Evolutionary conservation across 495 filamentous ascomycete genomes (phyloP).

Genomic region (Annulohypoxylon moriforme): DNA sequence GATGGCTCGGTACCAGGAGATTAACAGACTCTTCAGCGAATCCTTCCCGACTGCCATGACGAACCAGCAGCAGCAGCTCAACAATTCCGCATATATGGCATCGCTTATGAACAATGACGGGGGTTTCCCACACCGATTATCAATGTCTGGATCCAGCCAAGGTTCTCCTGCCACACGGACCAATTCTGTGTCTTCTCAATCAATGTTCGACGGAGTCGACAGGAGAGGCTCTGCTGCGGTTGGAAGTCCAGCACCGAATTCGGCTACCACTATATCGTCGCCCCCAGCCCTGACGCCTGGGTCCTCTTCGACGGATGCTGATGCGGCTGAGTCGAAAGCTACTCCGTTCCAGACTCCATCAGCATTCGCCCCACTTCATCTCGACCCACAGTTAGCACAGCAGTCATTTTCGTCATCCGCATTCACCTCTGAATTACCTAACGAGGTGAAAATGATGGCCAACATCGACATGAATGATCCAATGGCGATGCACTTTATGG

Average conservation of each 20-base stretch:
- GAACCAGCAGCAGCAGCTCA: slow-evolving; percentile 33
- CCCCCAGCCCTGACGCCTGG: slow-evolving; percentile 48
- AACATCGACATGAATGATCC: slow-evolving; percentile 45
- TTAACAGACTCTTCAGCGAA: slow-evolving; percentile 60
- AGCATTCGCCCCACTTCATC: slow-evolving; percentile 26
- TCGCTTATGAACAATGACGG: slow-evolving; percentile 29
- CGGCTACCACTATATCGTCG: slow-evolving; percentile 23
- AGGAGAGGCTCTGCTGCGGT: slow-evolving; percentile 22
- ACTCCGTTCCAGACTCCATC: slow-evolving; percentile 39
- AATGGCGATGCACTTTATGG: slow-evolving; percentile 41
- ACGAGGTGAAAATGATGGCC: slow-evolving; percentile 47
- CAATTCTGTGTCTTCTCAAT: slow-evolving; percentile 34
- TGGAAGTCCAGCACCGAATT: slow-evolving; percentile 16
- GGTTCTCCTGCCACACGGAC: slow-evolving; percentile 26
- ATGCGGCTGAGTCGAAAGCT: slow-evolving; percentile 25
- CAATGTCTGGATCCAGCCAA: slow-evolving; percentile 30
- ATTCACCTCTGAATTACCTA: slow-evolving; percentile 48
- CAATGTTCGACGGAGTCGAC: slow-evolving; percentile 26
- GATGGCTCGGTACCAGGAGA: slow-evolving; percentile 61
- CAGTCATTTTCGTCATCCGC: slow-evolving; percentile 31
- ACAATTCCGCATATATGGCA: slow-evolving; percentile 38
- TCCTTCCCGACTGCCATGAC: slow-evolving; percentile 53
- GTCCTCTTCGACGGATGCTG: slow-evolving; percentile 32
- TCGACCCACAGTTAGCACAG: slow-evolving; percentile 39
- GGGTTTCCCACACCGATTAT: slow-evolving; percentile 22